Conservation (phyloP, 148 eudicot species). For the Rhododendron ovatum region DNA sequence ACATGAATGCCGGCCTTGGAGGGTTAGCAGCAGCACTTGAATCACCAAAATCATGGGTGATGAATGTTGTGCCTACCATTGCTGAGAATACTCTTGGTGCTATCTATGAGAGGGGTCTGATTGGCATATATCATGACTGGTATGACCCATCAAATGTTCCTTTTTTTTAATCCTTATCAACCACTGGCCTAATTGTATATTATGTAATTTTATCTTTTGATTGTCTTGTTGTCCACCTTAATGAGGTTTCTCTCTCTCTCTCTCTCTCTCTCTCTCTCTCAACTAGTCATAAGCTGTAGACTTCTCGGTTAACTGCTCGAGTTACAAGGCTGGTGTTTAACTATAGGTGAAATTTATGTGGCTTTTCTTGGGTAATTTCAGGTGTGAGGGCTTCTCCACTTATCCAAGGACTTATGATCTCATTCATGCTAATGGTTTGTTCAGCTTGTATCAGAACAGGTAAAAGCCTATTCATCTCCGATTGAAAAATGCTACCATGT, state of each 20-base stretch:
- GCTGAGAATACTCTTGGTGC: slow-evolving; percentile 34
- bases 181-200: neutral
- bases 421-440: slow-evolving; percentile 77
- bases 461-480: slow-evolving; percentile 24
- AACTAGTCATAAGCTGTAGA: neutral
- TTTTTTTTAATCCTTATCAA: neutral
- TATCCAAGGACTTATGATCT: slow-evolving; percentile 88
- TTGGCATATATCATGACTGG: slow-evolving; percentile 50
- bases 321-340: neutral
- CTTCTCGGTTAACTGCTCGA: neutral
- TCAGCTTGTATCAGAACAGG: slow-evolving; percentile 76
- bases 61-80: slow-evolving; percentile 45
- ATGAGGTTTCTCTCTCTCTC: neutral
- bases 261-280: neutral
- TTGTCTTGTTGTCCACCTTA: neutral
- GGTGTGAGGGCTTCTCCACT: slow-evolving; percentile 94
- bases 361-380: slow-evolving; percentile 11
- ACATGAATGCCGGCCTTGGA: slow-evolving; percentile 80
- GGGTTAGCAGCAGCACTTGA: slow-evolving; percentile 78
- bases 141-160: neutral
- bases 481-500: neutral
- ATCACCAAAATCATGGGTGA: slow-evolving; percentile 45
- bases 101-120: slow-evolving; percentile 35
- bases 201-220: neutral
- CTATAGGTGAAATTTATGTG: neutral